Percentiles rank a stretch among this genome's conserved stretches.
phyloP scores from a whole-genome alignment of 78 protist genomes.

The Dictyostelium brefeldianum region DNA sequence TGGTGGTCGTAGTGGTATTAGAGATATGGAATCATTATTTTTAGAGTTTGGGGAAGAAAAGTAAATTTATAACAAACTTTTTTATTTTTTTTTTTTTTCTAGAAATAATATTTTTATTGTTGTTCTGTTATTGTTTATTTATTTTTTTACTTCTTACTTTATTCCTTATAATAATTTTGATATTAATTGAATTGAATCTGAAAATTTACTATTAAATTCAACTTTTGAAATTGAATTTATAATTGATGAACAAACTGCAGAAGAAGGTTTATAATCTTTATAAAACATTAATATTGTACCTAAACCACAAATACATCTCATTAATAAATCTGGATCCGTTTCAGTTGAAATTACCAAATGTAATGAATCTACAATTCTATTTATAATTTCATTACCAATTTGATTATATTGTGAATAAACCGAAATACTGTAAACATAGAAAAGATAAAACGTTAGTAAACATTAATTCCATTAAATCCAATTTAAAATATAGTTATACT shows the following conservation, averaged over 20 bases:
- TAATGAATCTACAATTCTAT: not conserved
- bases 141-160: too few relatives aligned
- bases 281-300: constrained; percentile 34
- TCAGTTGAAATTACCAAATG: not conserved
- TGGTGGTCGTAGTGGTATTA: too few relatives aligned
- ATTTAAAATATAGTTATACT: not conserved
- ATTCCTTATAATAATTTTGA: not conserved
- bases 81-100: too few relatives aligned
- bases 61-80: too few relatives aligned
- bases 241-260: not conserved
- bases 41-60: too few relatives aligned
- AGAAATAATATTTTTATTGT: too few relatives aligned
- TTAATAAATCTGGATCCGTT: constrained; percentile 5
- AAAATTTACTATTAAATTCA: not conserved
- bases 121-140: too few relatives aligned
- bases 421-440: constrained; percentile 15
- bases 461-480: too few relatives aligned
- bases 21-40: too few relatives aligned
- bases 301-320: constrained; percentile 25
- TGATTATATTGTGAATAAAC: constrained; percentile 17
- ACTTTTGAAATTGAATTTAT: constrained; percentile 2
- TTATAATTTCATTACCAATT: not conserved
- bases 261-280: constrained; percentile 30
- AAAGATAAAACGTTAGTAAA: not conserved
- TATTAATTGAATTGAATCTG: not conserved